Evolutionary conservation across 192 early-diverging fungal species (phyloP), one percentile per base, ranked within the genome.

Genomic region (Coemansia brasiliensis): DNA sequence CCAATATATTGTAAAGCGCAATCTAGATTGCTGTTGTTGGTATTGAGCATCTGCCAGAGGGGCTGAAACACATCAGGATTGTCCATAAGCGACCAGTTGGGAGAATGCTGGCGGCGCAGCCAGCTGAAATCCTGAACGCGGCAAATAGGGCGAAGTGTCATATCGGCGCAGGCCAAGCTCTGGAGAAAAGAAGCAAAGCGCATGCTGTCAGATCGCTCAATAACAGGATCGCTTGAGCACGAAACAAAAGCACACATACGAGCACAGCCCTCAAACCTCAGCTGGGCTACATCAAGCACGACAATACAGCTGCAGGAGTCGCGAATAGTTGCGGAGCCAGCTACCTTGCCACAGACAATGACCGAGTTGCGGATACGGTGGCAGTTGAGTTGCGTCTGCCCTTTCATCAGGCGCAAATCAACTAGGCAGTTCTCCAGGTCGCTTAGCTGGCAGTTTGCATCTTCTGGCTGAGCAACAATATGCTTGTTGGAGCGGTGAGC

Each of bases 101-200:
- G 92, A 26, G 88, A 90, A 6, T 81, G 83, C 59, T 86, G 84
- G 41, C 91, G 81, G 39, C 77, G 82, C 21, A 94, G 70, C 94
- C 94, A 96, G 69, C 93, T 93, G 59, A 96, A 96, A 57, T 96
- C 94, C 57, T 96, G 90, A 12, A 94, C 88, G 51, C 81, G 73
- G 65, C 76, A 88, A 42, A 75, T 73, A 61, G 82, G 87, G 13
- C 63, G 50, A 24, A 42, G 32, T 1, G 26, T 4, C 6, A 13
- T 42, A 48, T 49, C 44, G 25, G 55, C 46, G 13, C 65, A 44
- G 8, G 52, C 53, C n/a, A 84, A 68, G 60, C 29, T 39, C 2
- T 13, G 3, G 25, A 80, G 74, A 54, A 82, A 90, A 13, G 84
- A 67, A 3, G 84, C 89, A 81, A 96, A 90, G 3, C 82, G 58